Conservation (phyloP, 768 basidiomycete species). For the Galerina marginata region DNA sequence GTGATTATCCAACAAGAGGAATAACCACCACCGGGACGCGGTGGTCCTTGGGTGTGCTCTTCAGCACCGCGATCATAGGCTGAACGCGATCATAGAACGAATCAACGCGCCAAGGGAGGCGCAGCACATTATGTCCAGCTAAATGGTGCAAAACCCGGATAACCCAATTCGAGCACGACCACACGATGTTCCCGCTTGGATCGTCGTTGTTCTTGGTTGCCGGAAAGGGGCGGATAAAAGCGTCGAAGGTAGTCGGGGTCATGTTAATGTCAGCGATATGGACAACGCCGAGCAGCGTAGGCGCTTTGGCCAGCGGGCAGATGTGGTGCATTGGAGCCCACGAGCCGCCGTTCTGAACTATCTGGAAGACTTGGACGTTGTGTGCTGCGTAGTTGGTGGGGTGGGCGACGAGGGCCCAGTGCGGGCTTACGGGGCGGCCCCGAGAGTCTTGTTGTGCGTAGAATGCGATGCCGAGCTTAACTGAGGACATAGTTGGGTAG, state of each 20-base stretch:
- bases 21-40: background rate
- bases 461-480: constrained; percentile 12
- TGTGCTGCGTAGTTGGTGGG: background rate
- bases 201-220: background rate
- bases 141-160: constrained; percentile 10
- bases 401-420: constrained; percentile 17
- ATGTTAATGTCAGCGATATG: constrained; percentile 1
- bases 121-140: background rate
- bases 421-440: background rate
- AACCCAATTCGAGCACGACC: constrained; percentile 9
- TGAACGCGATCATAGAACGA: background rate
- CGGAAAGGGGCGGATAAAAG: background rate
- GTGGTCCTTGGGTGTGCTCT: background rate
- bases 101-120: background rate
- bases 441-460: constrained; percentile 3
- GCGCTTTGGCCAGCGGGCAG: background rate
- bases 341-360: background rate
- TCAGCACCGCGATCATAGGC: background rate
- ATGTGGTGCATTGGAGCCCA: background rate
- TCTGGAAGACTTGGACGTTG: constrained; percentile 3
- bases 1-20: background rate
- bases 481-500: background rate
- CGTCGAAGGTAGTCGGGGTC: background rate
- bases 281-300: constrained; percentile 3
- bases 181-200: constrained; percentile 8